These are phyloP conservation scores for Thielaviopsis cerberus DNA, from an alignment of 2,329 filamentous ascomycete species.

Conservation along the genomic window DNA sequence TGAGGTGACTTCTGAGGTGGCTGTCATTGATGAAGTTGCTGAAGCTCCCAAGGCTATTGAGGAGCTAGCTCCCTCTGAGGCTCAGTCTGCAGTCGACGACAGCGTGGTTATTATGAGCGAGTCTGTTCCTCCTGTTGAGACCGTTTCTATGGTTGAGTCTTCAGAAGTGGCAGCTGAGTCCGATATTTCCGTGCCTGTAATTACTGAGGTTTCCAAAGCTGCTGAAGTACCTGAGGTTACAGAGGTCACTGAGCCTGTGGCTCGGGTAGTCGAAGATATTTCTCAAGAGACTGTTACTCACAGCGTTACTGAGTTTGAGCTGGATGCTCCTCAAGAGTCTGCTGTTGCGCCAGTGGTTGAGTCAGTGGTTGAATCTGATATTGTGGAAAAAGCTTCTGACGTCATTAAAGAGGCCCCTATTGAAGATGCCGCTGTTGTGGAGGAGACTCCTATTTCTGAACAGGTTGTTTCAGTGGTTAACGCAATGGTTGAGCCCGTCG, in stretches of 20 bases:
- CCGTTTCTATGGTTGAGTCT: not conserved
- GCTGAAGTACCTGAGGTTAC: constrained; percentile 3
- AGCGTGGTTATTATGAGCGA: not conserved
- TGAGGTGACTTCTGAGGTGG: not conserved
- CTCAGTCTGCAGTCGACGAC: no score
- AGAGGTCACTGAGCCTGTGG: not conserved
- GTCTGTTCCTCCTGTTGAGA: not conserved
- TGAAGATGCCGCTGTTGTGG: no score
- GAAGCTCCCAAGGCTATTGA: not conserved
- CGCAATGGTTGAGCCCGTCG: not conserved
- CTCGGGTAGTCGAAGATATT: not conserved
- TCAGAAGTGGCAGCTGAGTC: not conserved
- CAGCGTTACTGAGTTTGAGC: not conserved
- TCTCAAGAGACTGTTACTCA: not conserved
- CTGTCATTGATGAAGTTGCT: not conserved
- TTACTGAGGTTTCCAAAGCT: constrained; percentile 6
- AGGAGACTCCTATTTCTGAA: no score
- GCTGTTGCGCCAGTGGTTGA: no score
- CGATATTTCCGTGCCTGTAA: no score
- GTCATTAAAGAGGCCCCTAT: no score
- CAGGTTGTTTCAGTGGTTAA: not conserved
- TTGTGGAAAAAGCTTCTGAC: no score
- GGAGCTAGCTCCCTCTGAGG: not conserved
- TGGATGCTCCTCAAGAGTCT: not conserved
- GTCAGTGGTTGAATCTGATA: not conserved